Evolutionary conservation across 371 early-diverging fungal species (phyloP).

Genomic region (Zopfochytrium polystomum): DNA sequence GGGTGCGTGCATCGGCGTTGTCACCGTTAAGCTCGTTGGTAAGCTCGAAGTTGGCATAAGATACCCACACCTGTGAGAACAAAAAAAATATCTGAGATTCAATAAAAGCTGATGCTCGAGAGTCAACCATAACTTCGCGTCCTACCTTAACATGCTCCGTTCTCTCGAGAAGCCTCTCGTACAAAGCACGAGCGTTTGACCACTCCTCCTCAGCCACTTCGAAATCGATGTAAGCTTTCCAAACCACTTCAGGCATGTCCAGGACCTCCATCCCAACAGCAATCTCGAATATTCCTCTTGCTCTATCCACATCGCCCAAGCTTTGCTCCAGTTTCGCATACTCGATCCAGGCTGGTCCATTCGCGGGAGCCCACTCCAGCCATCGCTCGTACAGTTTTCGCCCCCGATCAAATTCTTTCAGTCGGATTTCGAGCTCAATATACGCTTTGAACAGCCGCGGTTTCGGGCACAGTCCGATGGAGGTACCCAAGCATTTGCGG

Average conservation of each 20-base stretch:
- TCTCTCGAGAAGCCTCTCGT: conserved; percentile 77
- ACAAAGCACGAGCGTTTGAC: conserved; percentile 71
- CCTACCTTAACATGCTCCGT: conserved; percentile 92
- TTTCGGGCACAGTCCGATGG: conserved; percentile 66
- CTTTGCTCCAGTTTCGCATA: conserved; percentile 86
- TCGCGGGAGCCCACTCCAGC: conserved; percentile 78
- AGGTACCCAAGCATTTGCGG: conserved; percentile 80
- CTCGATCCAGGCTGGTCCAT: conserved; percentile 91
- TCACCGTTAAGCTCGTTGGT: conserved; percentile 40
- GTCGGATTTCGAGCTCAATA: conserved; percentile 88
- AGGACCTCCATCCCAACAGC: conserved; percentile 80
- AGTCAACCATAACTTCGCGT: neutral
- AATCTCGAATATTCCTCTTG: conserved; percentile 84
- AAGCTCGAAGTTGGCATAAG: conserved; percentile 87
- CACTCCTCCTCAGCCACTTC: conserved; percentile 81
- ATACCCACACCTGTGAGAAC: conserved; percentile 69
- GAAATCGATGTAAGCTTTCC: conserved; percentile 97
- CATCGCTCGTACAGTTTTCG: conserved; percentile 85
- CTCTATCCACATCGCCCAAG: conserved; percentile 84
- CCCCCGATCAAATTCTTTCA: conserved; percentile 93
- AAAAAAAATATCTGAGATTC: neutral
- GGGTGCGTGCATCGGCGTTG: conserved; percentile 31
- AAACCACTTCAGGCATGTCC: conserved; percentile 95
- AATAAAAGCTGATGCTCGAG: neutral
- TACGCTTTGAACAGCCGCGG: conserved; percentile 87